Conservation (phyloP, 352 stramenopile species). For the Phytopythium boreale region DNA sequence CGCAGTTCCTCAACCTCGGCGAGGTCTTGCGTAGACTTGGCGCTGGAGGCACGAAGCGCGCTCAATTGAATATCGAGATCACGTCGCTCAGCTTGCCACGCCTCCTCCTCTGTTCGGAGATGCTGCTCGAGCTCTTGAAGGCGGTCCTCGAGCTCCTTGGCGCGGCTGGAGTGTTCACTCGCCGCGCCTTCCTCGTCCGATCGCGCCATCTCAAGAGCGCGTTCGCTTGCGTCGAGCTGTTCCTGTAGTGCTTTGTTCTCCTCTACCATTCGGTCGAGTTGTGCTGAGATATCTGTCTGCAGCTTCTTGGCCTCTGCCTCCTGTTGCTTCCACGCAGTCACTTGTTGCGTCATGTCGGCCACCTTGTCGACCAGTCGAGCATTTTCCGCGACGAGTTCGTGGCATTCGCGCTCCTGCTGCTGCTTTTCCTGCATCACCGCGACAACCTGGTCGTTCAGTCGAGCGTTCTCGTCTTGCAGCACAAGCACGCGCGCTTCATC, state of each 20-base stretch:
- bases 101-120: constrained; percentile 2
- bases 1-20: constrained; percentile 32
- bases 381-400: constrained; percentile 26
- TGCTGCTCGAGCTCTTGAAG: constrained; percentile 12
- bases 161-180: background rate
- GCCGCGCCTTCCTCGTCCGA: background rate
- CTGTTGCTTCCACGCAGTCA: constrained; percentile 39
- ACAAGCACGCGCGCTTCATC: constrained; percentile 48
- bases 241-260: constrained; percentile 4
- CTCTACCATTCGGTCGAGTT: constrained; percentile 31
- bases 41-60: constrained; percentile 16
- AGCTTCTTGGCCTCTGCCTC: constrained; percentile 56
- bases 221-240: background rate
- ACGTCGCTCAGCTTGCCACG: constrained; percentile 10
- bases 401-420: constrained; percentile 37
- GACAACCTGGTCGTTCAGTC: constrained; percentile 42
- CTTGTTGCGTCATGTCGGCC: constrained; percentile 39
- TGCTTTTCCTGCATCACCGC: constrained; percentile 46
- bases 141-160: constrained; percentile 13
- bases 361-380: constrained; percentile 29
- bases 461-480: constrained; percentile 54
- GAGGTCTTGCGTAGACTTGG: constrained; percentile 24
- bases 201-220: background rate
- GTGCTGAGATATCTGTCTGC: constrained; percentile 56
- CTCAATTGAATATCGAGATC: constrained; percentile 15